Conservation (phyloP, 139 green algal species). For the Edaphochlamys debaryana region DNA sequence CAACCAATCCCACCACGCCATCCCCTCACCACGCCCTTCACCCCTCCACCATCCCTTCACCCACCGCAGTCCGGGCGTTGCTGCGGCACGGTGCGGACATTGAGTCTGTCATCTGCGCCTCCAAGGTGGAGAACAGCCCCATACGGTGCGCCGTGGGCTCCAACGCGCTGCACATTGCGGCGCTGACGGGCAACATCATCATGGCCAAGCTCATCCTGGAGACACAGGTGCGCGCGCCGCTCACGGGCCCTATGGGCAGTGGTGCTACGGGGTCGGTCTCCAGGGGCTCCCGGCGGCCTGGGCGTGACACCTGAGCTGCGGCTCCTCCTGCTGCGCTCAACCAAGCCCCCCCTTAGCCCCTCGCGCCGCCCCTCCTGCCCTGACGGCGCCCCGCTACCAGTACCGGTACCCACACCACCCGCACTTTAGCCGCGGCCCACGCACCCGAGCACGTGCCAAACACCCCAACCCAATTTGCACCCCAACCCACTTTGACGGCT, state of each 20-base stretch:
- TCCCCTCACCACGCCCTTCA: too few relatives aligned
- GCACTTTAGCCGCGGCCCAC: too few relatives aligned
- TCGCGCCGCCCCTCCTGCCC: too few relatives aligned
- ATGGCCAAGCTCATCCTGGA: constrained; percentile 60
- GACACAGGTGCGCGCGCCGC: constrained; percentile 12
- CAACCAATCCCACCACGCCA: too few relatives aligned
- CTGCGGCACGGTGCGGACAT: constrained; percentile 57
- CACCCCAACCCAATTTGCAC: too few relatives aligned
- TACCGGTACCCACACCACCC: not conserved
- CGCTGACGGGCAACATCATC: constrained; percentile 57
- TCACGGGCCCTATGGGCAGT: not conserved
- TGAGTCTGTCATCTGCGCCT: constrained; percentile 40
- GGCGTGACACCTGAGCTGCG: not conserved
- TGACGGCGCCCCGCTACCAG: too few relatives aligned
- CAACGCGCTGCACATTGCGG: constrained; percentile 68
- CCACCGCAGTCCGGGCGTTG: constrained; percentile 58
- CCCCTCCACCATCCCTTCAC: too few relatives aligned
- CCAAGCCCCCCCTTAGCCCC: too few relatives aligned
- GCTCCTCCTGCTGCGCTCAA: not conserved
- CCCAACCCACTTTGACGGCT: not conserved
- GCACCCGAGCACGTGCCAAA: too few relatives aligned
- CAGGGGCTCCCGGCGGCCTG: too few relatives aligned
- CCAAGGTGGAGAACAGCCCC: constrained; percentile 49
- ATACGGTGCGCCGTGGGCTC: constrained; percentile 54
- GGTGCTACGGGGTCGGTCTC: not conserved